Evolutionary conservation across 306 rosid species (phyloP).

Genomic region (Acacia melanoxylon): DNA sequence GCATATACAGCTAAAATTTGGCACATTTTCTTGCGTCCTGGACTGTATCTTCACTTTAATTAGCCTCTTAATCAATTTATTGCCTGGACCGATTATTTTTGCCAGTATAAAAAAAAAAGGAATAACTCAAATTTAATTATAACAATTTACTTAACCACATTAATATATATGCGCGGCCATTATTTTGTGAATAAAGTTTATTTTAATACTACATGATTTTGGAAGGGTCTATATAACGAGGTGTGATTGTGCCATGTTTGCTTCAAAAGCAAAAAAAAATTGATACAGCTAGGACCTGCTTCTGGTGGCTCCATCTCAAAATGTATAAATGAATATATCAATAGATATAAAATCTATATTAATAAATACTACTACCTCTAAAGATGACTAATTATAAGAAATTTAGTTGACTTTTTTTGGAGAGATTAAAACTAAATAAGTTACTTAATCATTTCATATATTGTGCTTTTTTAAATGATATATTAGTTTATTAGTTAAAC

Average conservation of each 20-base stretch:
- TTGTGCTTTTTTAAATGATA: too few relatives aligned
- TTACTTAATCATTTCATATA: too few relatives aligned
- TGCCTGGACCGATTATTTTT: background rate
- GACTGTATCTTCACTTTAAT: slow-evolving; percentile 1
- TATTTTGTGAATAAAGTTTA: background rate
- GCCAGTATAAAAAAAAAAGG: background rate
- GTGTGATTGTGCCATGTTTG: slow-evolving; percentile 34
- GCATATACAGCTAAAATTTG: slow-evolving; percentile 34
- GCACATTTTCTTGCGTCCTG: slow-evolving; percentile 35
- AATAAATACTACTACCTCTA: background rate
- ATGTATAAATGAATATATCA: background rate
- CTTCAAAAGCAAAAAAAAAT: slow-evolving; percentile 37
- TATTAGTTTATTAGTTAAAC: too few relatives aligned
- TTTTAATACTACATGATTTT: background rate
- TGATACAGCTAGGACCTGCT: slow-evolving; percentile 36
- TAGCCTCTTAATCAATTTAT: background rate
- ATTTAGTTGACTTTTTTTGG: too few relatives aligned
- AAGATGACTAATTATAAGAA: too few relatives aligned
- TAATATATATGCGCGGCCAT: background rate
- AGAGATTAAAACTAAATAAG: too few relatives aligned
- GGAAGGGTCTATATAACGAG: slow-evolving; percentile 13
- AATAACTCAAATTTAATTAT: background rate
- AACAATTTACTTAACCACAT: background rate
- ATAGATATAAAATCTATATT: background rate
- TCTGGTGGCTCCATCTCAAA: slow-evolving; percentile 33